Evolutionary conservation across 2,329 filamentous ascomycete genomes (phyloP).

Genomic region (Phyllosticta ampelicida): DNA sequence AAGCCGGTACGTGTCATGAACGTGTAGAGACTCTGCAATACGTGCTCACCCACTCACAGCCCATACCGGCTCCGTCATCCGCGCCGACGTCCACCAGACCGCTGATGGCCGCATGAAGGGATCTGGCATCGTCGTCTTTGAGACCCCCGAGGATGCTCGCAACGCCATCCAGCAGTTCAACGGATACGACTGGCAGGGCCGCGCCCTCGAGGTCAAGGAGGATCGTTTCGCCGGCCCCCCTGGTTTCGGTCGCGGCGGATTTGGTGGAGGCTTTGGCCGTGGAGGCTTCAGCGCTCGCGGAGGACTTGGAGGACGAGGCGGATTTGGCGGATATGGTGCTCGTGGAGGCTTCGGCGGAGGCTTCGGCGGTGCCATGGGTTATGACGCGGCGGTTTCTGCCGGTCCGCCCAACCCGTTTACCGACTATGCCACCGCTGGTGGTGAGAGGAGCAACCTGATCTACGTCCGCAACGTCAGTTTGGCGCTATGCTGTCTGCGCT

Average conservation of each 20-base stretch:
- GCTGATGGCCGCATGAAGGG: constrained; percentile 91
- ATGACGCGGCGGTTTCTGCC: constrained; percentile 40
- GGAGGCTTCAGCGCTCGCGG: constrained; percentile 45
- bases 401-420: constrained; percentile 81
- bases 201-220: constrained; percentile 85
- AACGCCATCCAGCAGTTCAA: constrained; percentile 97
- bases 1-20: constrained; percentile 64
- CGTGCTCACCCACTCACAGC: constrained; percentile 11
- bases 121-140: constrained; percentile 93
- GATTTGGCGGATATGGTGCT: constrained; percentile 45
- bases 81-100: constrained; percentile 87
- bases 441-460: constrained; percentile 72
- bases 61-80: constrained; percentile 52
- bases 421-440: constrained; percentile 78
- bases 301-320: constrained; percentile 39
- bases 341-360: constrained; percentile 39
- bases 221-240: constrained; percentile 72
- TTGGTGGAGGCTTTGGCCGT: constrained; percentile 43
- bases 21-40: not conserved
- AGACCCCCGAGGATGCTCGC: constrained; percentile 85
- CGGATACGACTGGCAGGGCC: constrained; percentile 96
- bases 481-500: not conserved
- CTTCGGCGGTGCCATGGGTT: constrained; percentile 28
- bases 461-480: constrained; percentile 90
- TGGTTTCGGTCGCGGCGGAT: constrained; percentile 29